A percentile compares a stretch with the other conserved stretches of the same genome.
phyloP scores from a whole-genome alignment of 2,329 filamentous ascomycete genomes.

The Sporothrix inflata region DNA sequence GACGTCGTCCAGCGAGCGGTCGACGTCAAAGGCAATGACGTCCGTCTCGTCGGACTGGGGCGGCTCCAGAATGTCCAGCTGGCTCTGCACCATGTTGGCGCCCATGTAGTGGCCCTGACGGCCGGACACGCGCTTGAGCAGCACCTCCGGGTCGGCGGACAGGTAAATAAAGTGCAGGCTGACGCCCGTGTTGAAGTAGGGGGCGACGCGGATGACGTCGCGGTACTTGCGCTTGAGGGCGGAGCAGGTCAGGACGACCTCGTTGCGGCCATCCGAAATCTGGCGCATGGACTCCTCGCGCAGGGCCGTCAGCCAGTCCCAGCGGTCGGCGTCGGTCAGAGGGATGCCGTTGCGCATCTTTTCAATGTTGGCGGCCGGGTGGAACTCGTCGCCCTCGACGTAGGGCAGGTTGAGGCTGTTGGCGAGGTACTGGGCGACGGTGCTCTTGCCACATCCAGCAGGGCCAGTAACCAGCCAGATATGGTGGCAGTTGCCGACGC shows the following conservation, averaged over 20 bases:
- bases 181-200: constrained; percentile 73
- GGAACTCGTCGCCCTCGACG: constrained; percentile 80
- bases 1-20: constrained; percentile 61
- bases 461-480: constrained; percentile 82
- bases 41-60: constrained; percentile 72
- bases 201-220: constrained; percentile 82
- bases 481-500: constrained; percentile 54
- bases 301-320: constrained; percentile 90
- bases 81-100: constrained; percentile 90
- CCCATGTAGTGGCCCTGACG: constrained; percentile 94
- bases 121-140: constrained; percentile 73
- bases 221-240: constrained; percentile 97
- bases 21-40: constrained; percentile 72
- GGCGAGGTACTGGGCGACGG: constrained; percentile 69
- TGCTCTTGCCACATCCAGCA: constrained; percentile 79
- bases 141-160: constrained; percentile 71
- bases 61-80: constrained; percentile 85
- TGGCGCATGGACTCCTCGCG: constrained; percentile 67
- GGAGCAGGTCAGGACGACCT: constrained; percentile 95
- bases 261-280: constrained; percentile 60
- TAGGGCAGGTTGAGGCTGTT: constrained; percentile 67
- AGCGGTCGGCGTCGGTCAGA: constrained; percentile 89
- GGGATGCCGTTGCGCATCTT: constrained; percentile 89
- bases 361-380: constrained; percentile 76
- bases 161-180: constrained; percentile 92